Percentiles rank a stretch among this genome's conserved stretches.
These are phyloP conservation scores for Heliamphora exappendiculata DNA, from an alignment of 148 eudicot genomes.

Conservation along the genomic window DNA sequence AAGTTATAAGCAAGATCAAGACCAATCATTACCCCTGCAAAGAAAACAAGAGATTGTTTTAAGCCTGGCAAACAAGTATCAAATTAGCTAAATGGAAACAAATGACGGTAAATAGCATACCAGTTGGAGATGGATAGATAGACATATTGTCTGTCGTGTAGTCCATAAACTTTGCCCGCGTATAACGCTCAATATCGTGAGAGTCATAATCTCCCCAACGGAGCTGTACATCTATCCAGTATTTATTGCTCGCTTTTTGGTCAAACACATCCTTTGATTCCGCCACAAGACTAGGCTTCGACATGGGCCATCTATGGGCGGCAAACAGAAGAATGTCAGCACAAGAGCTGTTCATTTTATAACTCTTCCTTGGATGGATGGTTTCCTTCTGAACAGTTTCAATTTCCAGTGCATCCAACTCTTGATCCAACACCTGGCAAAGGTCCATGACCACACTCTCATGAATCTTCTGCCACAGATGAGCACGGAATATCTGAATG, in stretches of 20 bases:
- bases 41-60: neutral
- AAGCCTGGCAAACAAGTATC: neutral
- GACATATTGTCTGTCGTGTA: conserved; percentile 99
- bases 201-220: conserved; percentile 99
- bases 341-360: conserved; percentile 98
- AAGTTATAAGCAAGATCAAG: conserved; percentile 94
- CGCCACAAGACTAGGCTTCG: conserved; percentile 94
- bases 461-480: conserved; percentile 98
- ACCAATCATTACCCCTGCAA: conserved; percentile 92
- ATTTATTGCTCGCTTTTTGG: conserved; percentile 96
- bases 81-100: neutral
- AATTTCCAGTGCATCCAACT: conserved; percentile 91
- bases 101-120: conserved; percentile 18
- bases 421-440: conserved; percentile 98
- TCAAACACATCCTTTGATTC: conserved; percentile 99
- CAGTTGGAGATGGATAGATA: conserved; percentile 94
- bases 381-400: conserved; percentile 99
- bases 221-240: conserved; percentile 99
- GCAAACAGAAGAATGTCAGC: conserved; percentile 97
- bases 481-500: conserved; percentile 99
- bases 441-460: conserved; percentile 99
- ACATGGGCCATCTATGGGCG: conserved; percentile 99
- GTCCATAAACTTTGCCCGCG: conserved; percentile 97
- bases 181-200: conserved; percentile 97
- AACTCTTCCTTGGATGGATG: conserved; percentile 98